Evolutionary conservation across 2,329 filamentous ascomycete species (phyloP).

Genomic region (Xylaria sp.): DNA sequence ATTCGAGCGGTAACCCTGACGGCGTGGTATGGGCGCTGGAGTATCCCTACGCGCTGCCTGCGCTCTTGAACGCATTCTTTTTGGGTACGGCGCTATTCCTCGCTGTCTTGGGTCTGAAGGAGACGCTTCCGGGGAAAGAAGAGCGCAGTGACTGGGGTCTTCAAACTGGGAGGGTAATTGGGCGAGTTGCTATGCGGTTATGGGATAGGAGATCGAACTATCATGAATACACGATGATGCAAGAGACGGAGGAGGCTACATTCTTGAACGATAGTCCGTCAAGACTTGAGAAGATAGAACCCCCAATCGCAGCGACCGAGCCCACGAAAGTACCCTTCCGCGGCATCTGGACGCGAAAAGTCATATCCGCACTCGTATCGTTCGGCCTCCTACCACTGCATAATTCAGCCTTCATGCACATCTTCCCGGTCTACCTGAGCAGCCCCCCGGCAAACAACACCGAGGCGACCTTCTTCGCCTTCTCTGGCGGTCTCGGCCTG

Average conservation of each 20-base stretch:
- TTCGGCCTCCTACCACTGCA: slow-evolving; percentile 68
- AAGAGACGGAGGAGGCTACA: slow-evolving; percentile 34
- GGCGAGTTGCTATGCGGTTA: slow-evolving; percentile 33
- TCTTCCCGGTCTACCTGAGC: slow-evolving; percentile 72
- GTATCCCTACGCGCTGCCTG: slow-evolving; percentile 59
- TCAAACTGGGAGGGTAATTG: slow-evolving; percentile 29
- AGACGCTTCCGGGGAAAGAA: slow-evolving; percentile 53
- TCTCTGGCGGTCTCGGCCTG: slow-evolving; percentile 70
- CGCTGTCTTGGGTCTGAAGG: slow-evolving; percentile 51
- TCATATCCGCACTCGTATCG: slow-evolving; percentile 51
- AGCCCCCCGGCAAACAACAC: slow-evolving; percentile 59
- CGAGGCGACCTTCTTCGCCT: slow-evolving; percentile 57
- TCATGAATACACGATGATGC: slow-evolving; percentile 25
- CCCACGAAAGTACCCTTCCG: slow-evolving; percentile 36
- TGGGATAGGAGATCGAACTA: slow-evolving; percentile 18
- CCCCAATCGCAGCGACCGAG: background rate
- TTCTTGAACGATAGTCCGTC: slow-evolving; percentile 34
- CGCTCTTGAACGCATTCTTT: slow-evolving; percentile 53
- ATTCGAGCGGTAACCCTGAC: slow-evolving; percentile 45
- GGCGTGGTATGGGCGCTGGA: slow-evolving; percentile 55
- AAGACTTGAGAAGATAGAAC: slow-evolving; percentile 36
- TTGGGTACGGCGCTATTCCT: slow-evolving; percentile 48
- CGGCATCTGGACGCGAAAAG: slow-evolving; percentile 48
- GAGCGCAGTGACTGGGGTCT: slow-evolving; percentile 42
- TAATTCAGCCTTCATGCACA: slow-evolving; percentile 71